These are phyloP conservation scores for Kluyveromyces aestuarii DNA, from an alignment of 805 yeast genomes.

Conservation along the genomic window DNA sequence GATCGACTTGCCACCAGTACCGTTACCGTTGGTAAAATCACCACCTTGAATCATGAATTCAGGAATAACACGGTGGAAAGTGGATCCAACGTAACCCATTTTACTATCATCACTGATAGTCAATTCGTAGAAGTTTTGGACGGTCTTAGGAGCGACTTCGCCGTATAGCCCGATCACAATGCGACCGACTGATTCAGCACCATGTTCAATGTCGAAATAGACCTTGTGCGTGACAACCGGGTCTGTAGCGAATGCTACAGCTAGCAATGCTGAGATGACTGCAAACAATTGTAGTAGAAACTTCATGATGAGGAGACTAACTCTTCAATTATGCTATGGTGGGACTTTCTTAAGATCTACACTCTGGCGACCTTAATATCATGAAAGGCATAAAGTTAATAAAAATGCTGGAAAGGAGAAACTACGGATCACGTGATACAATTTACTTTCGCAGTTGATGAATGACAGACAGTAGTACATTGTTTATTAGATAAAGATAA, in stretches of 20 bases:
- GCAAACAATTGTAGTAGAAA: slow-evolving; percentile 8
- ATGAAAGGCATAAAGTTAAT: no score
- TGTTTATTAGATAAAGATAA: no score
- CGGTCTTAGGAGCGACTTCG: slow-evolving; percentile 78
- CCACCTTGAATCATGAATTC: slow-evolving; percentile 77
- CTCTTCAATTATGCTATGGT: background rate
- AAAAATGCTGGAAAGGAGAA: no score
- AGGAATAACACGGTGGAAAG: slow-evolving; percentile 67
- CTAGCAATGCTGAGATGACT: slow-evolving; percentile 10
- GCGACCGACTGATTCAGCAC: slow-evolving; percentile 68
- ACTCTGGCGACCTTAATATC: no score
- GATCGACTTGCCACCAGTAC: slow-evolving; percentile 69
- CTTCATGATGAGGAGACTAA: slow-evolving; percentile 6
- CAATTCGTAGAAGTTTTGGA: slow-evolving; percentile 76
- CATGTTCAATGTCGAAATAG: slow-evolving; percentile 78
- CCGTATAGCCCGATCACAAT: slow-evolving; percentile 85
- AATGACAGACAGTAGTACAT: no score
- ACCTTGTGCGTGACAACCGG: slow-evolving; percentile 62
- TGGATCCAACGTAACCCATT: slow-evolving; percentile 51
- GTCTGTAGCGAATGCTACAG: slow-evolving; percentile 16
- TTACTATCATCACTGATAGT: slow-evolving; percentile 65
- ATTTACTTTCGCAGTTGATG: no score
- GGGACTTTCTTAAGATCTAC: no score
- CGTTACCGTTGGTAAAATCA: slow-evolving; percentile 61
- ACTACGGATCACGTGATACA: no score